Percentiles rank a stretch among this genome's conserved stretches.
Conservation (phyloP, 2,329 filamentous ascomycete genomes). For the Xylaria sp. region DNA sequence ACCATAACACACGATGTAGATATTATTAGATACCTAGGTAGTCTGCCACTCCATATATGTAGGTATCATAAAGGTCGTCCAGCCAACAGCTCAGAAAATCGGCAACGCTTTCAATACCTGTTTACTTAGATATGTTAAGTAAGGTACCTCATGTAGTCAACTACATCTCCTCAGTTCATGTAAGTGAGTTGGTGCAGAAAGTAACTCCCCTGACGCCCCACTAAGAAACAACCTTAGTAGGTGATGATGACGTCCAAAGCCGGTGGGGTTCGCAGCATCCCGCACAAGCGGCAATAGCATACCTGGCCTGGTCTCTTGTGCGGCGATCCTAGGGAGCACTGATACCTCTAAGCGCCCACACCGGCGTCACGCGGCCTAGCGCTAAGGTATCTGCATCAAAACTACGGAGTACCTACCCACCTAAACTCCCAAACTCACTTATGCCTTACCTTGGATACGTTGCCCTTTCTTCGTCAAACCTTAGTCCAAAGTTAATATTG, state of each 20-base stretch:
- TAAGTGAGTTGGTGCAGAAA: not conserved
- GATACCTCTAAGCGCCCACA: slow-evolving; percentile 24
- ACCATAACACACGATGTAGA: not conserved
- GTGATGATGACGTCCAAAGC: slow-evolving; percentile 6
- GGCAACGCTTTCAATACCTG: slow-evolving; percentile 2
- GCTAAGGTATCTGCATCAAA: slow-evolving; percentile 2
- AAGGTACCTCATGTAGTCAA: no score
- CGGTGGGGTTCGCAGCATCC: slow-evolving; percentile 20
- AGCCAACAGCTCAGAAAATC: no score
- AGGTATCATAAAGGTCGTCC: no score
- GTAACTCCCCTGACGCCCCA: not conserved
- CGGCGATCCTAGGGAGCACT: slow-evolving; percentile 4
- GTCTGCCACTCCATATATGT: not conserved
- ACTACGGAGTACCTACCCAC: no score
- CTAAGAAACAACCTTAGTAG: not conserved
- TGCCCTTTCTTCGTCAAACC: slow-evolving; percentile 8
- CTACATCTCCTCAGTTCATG: no score
- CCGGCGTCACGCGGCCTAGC: not conserved
- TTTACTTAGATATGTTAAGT: no score
- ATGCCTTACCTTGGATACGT: not conserved
- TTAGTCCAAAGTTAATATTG: slow-evolving; percentile 10
- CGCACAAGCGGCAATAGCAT: not conserved
- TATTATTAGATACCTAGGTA: not conserved
- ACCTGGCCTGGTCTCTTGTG: not conserved
- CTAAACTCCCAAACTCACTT: not conserved